phyloP scores from a whole-genome alignment of 768 basidiomycete genomes.

The Roridomyces roridus region DNA sequence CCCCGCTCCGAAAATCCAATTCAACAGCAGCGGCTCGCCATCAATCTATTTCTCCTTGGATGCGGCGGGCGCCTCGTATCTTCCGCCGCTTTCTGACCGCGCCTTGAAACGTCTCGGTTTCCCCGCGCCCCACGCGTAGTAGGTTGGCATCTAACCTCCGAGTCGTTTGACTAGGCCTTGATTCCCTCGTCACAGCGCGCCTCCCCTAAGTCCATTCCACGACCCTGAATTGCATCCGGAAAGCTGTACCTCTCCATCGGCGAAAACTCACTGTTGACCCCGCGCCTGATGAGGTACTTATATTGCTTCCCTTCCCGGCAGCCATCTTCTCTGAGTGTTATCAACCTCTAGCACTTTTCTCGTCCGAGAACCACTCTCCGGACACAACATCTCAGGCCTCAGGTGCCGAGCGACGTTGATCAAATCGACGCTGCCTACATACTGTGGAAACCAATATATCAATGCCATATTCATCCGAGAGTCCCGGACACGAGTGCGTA shows the following conservation, averaged over 20 bases:
- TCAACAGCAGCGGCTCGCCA: too few species aligned
- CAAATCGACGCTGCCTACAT: slow-evolving; percentile 13
- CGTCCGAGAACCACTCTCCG: slow-evolving; percentile 7
- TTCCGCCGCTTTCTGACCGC: slow-evolving; percentile 12
- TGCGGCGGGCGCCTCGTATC: too few species aligned
- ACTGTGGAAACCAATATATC: slow-evolving; percentile 22
- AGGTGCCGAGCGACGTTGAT: slow-evolving; percentile 13
- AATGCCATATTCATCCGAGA: slow-evolving; percentile 20
- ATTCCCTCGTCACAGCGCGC: background rate
- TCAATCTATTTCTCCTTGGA: too few species aligned
- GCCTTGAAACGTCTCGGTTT: slow-evolving; percentile 14
- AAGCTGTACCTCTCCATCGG: slow-evolving; percentile 16
- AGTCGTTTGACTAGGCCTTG: too few species aligned
- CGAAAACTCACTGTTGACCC: slow-evolving; percentile 19
- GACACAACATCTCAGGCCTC: slow-evolving; percentile 16
- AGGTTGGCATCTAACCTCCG: too few species aligned
- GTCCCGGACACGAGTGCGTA: slow-evolving; percentile 17
- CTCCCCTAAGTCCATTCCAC: slow-evolving; percentile 13
- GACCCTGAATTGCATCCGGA: slow-evolving; percentile 18
- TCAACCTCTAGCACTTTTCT: slow-evolving; percentile 8
- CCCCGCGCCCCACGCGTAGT: slow-evolving; percentile 18
- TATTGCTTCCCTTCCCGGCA: too few species aligned
- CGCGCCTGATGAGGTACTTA: slow-evolving; percentile 21
- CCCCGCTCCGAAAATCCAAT: too few species aligned
- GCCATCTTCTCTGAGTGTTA: background rate